Evolutionary conservation across 2,329 filamentous ascomycete genomes (phyloP).

Genomic region (Talaromyces sp.): DNA sequence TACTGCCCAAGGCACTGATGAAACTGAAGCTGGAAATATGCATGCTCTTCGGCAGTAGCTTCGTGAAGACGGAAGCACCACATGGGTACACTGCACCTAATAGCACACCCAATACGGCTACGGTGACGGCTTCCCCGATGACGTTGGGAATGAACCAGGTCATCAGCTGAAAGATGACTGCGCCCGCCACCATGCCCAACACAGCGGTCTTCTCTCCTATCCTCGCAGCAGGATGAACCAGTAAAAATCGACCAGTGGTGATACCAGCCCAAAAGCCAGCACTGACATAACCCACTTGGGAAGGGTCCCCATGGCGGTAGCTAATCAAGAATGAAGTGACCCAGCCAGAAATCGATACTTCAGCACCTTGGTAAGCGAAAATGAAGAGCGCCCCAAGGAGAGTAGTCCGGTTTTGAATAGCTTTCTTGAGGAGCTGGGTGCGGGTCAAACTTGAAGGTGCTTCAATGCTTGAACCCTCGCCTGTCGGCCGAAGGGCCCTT

Average conservation of each 20-base stretch:
- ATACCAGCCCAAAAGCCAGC: slow-evolving; percentile 71
- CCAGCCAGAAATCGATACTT: slow-evolving; percentile 84
- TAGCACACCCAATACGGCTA: slow-evolving; percentile 71
- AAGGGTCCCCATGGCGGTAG: slow-evolving; percentile 69
- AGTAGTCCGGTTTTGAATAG: slow-evolving; percentile 60
- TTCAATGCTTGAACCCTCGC: slow-evolving; percentile 41
- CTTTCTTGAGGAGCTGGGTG: slow-evolving; percentile 47
- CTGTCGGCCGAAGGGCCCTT: slow-evolving; percentile 46
- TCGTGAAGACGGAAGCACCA: slow-evolving; percentile 63
- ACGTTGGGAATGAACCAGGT: slow-evolving; percentile 79
- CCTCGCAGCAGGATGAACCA: slow-evolving; percentile 66
- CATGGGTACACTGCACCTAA: slow-evolving; percentile 81
- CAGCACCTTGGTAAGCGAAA: slow-evolving; percentile 82
- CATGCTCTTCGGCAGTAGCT: slow-evolving; percentile 46
- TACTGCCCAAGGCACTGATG: slow-evolving; percentile 45
- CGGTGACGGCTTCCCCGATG: slow-evolving; percentile 68
- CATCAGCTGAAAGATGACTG: slow-evolving; percentile 70
- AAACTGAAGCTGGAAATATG: slow-evolving; percentile 45
- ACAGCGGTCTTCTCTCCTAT: slow-evolving; percentile 74
- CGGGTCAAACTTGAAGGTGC: slow-evolving; percentile 31
- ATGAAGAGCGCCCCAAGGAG: slow-evolving; percentile 78
- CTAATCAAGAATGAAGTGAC: slow-evolving; percentile 82
- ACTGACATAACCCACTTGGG: slow-evolving; percentile 77
- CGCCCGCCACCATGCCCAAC: slow-evolving; percentile 62
- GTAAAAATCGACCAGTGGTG: slow-evolving; percentile 72